Base-by-base conservation (phyloP, 1,284 basidiomycete species). In the Golubevia pallescens region DNA sequence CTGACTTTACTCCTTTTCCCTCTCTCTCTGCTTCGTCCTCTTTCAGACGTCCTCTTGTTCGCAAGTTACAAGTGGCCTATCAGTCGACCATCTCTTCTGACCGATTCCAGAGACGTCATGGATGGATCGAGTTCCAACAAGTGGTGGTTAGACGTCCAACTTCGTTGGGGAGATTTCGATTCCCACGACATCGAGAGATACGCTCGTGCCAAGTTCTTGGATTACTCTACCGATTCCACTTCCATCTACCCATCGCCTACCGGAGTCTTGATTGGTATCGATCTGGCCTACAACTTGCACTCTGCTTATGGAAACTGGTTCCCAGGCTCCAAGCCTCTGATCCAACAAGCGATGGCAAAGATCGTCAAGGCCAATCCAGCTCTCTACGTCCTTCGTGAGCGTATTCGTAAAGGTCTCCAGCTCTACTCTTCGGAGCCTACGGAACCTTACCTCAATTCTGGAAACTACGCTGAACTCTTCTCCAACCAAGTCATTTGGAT, bases 341-440 rank as follows among this genome's bases (percentile, higher is more conserved):
- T 85, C 48, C 80, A 82, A 73, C 83, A 85, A 69, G 83, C 83
- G 19, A 85, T 85, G 83, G 75, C 75, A 52, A 85, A 85, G 78
- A 83, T 85, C 72, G 82, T 84, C 80, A 83, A 85, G 68, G 81
- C 81, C 57, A 85, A 85, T 55, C 83, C 83, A 7, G 81, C 83
- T 48, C 69, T 85, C 59, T 82, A 82, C 64, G 81, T 85, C 42
- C 69, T 85, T 56, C 74, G 83, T 21, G 81, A 85, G 63, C 80
- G 83, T 63, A 78, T 85, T 28, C 75, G 83, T 55, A 84, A 84
- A 74, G 73, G 81, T 61, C 60, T 85, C 58, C 81, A 84, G 73
- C 74, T 85, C n/a, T 85, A 84, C 75, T 79, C 76, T 61, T 82
- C 80, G 4, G 81, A 84, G 67, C 83, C 83, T 1, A 85, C 83